Base-by-base conservation (phyloP, 1,284 basidiomycete species). In the Ceratobasidium sp. region DNA sequence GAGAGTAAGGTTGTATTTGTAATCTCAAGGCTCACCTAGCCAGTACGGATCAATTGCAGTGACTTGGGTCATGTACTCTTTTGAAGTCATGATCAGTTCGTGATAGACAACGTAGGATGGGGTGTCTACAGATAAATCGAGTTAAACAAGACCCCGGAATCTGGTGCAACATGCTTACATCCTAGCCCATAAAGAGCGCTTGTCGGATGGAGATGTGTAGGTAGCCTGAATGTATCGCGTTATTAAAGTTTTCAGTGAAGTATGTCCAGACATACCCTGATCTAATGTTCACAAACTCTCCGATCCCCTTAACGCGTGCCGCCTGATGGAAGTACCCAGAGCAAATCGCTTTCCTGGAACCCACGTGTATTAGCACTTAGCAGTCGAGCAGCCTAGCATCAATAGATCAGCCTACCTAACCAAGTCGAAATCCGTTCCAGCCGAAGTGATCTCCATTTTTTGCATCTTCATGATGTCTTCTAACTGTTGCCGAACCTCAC, bases 291-390 rank as follows among this genome's bases (percentile, higher is more conserved):
- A 97, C 95, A 84, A 98, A 99, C 85, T 99, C 98, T 80, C 97
- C 98, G 79, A 99, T 98, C 83, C 97, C 97, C 87, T 99, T 99
- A 56, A 98, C 97, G 80, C 96, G 89, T 10, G 97, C 97, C 0
- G 98, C 97, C 85, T 99, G 98, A 85, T 99, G 98, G 90, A 99
- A 99, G 87, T 99, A 99, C 33, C 97, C 98, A 17, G 97, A 95
- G 62, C 96, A 93, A 82, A 99, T 99, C 28, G 96, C 96, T 90
- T 98, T 99, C 83, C 97, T 96, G 81, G 46, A 15, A 17, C 17
- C 40, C 62, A 15, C 28, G 26, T 17, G 50, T 23, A 62, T 82
- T 70, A 28, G 59, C n/a, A 3, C 44, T 64, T 64, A 13, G 13
- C 3, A 26, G 15, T 26, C 17, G 9, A 42, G 42, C 23, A 65